Evolutionary conservation across 2,329 filamentous ascomycete genomes (phyloP).

Genomic region (Alternaria brassicicola): DNA sequence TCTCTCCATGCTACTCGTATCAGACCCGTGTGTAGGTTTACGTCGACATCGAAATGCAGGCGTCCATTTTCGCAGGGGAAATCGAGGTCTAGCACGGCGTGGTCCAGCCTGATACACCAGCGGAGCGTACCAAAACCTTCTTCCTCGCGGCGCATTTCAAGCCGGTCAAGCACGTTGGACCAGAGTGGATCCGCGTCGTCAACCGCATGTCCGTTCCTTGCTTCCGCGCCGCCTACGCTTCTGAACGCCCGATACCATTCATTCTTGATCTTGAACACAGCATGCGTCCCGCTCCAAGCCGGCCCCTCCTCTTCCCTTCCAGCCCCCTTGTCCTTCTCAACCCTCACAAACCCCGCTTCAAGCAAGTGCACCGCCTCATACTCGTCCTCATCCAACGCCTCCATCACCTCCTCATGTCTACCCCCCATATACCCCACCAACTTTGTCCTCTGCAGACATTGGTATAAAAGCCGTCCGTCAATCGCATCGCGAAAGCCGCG

Average conservation of each 20-base stretch:
- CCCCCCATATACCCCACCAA: conserved; percentile 32
- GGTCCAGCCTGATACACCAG: conserved; percentile 38
- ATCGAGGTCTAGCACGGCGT: conserved; percentile 34
- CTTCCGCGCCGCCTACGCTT: neutral
- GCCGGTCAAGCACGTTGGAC: conserved; percentile 1
- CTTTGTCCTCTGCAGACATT: conserved; percentile 27
- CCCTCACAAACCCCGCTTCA: conserved; percentile 13
- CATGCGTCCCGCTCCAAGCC: conserved; percentile 25
- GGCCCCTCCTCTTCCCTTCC: neutral
- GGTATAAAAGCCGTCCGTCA: conserved; percentile 36
- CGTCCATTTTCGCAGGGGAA: conserved; percentile 16
- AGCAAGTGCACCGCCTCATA: conserved; percentile 29
- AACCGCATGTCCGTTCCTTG: neutral
- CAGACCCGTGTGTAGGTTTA: conserved; percentile 5
- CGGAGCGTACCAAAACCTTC: conserved; percentile 25
- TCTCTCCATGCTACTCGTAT: conserved; percentile 32
- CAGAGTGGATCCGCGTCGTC: conserved; percentile 5
- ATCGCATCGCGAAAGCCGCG: conserved; percentile 41
- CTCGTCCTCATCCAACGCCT: conserved; percentile 13
- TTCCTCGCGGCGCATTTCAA: conserved; percentile 13
- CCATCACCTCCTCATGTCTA: neutral
- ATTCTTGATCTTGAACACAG: conserved; percentile 32
- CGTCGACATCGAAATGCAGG: conserved; percentile 13
- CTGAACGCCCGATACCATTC: conserved; percentile 21
- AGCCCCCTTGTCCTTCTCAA: neutral